phyloP scores from a whole-genome alignment of 192 early-diverging fungal genomes.

The Cetraspora pellucida region DNA sequence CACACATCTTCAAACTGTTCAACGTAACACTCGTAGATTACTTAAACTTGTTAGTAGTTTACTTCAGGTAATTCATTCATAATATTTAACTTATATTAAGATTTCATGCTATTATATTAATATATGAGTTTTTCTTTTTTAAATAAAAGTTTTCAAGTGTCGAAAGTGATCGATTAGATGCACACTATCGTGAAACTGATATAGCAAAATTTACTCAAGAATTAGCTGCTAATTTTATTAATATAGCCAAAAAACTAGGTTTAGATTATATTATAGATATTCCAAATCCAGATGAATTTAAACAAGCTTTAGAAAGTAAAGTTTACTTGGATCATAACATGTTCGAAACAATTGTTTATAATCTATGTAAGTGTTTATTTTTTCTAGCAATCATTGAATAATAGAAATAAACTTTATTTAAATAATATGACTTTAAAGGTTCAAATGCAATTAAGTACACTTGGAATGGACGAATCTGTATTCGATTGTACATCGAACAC shows the following conservation, averaged over 20 bases:
- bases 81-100: no score
- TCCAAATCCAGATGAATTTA: conserved; percentile 16
- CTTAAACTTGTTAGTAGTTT: conserved; percentile 60
- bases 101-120: no score
- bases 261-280: conserved; percentile 45
- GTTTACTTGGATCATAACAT: conserved; percentile 14
- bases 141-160: conserved; percentile 11
- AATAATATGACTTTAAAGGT: conserved; percentile 11
- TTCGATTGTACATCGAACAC: conserved; percentile 51
- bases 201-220: conserved; percentile 51
- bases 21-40: conserved; percentile 56
- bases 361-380: conserved; percentile 24
- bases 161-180: conserved; percentile 20
- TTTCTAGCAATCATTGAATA: no score
- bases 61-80: conserved; percentile 42
- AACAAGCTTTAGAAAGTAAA: not conserved
- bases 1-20: conserved; percentile 44
- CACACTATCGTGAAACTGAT: conserved; percentile 51
- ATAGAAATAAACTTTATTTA: not conserved
- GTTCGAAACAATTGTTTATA: conserved; percentile 26
- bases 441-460: conserved; percentile 55
- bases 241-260: conserved; percentile 31
- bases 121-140: not conserved
- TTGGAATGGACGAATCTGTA: conserved; percentile 47
- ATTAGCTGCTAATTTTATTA: conserved; percentile 56